These are phyloP conservation scores for Pichia sp. DNA, from an alignment of 1,139 yeast genomes.

Conservation along the genomic window DNA sequence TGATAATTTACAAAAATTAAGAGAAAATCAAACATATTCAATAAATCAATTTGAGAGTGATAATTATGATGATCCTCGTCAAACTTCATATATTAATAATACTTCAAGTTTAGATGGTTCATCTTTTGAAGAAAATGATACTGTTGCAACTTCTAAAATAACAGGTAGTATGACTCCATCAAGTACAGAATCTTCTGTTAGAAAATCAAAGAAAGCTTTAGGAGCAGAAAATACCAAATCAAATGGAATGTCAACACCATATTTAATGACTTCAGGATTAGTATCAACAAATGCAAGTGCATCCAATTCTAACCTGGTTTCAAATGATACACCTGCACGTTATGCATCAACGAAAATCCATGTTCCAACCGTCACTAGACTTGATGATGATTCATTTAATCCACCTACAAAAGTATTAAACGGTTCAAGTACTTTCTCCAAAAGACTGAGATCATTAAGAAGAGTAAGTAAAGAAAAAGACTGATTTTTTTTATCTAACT, in stretches of 20 bases:
- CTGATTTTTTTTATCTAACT: no score
- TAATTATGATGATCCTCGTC: conserved; percentile 9
- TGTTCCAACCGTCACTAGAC: conserved; percentile 30
- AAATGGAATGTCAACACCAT: conserved; percentile 55
- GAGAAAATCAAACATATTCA: conserved; percentile 28
- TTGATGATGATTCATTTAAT: conserved; percentile 23
- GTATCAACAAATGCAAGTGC: neutral
- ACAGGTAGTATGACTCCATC: conserved; percentile 18
- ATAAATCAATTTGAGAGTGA: neutral
- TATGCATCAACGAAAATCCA: conserved; percentile 26
- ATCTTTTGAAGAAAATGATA: conserved; percentile 20
- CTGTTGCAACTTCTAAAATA: conserved; percentile 5
- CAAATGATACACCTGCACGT: conserved; percentile 13
- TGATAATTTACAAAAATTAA: conserved; percentile 40
- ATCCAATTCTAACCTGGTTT: neutral
- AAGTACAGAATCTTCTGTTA: conserved; percentile 14
- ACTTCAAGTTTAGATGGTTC: no score
- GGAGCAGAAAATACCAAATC: conserved; percentile 3
- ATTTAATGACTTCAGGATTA: conserved; percentile 51
- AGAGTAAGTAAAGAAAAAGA: conserved; percentile 18
- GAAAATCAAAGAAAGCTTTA: conserved; percentile 20
- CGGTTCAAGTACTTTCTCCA: conserved; percentile 24
- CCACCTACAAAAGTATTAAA: conserved; percentile 13
- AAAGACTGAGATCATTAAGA: conserved; percentile 26
- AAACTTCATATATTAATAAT: no score